Base-by-base conservation (phyloP, 495 filamentous ascomycete genomes). In the Darksidea phi region DNA sequence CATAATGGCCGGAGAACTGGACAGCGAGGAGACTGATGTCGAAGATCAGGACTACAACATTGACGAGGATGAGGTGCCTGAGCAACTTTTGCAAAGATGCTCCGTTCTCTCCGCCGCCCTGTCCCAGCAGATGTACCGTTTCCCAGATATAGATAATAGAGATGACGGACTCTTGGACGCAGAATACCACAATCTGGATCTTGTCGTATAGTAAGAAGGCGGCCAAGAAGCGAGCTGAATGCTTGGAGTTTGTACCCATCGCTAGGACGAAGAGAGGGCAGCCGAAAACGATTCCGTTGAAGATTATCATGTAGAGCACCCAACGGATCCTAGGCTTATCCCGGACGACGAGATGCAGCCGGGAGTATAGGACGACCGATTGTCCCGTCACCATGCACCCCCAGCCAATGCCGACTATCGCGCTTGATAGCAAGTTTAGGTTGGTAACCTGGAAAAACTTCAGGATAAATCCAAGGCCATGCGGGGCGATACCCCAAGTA, bases 281-380 rank as follows among this genome's bases (percentile, higher is more conserved):
- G 23, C 52, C 41, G 6, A 57, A 46, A 13, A 48, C 12, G 21
- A 62, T 24, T 0, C 32, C 63, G 26, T 66, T 36, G 53, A 48
- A 8, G 21, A 62, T 62, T 28, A 66, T 66, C 50, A 66, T 61
- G 36, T 7, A 8, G 3, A 61, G 53, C 1, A 66, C 52, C 34
- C 43, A 57, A 2, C 65, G 59, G 3, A 15, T 38, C 54, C n/a
- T 17, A 12, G 20, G 6, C 1, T 23, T 4, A 13, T 13, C 50
- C 43, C 47, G 57, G 1, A 56, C 49, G 17, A 66, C 38, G 46
- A 66, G 58, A 41, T 66, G 57, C 0, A 66, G 47, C 6, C 63
- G 57, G 3, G 63, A 66, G 23, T 53, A 66, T 7, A 61, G 58
- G 0, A 62, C 63, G 21, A 66, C 17, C 2, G 63, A 61, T 20